Percentiles rank a stretch among this genome's conserved stretches.
phyloP scores from a whole-genome alignment of 768 basidiomycete genomes.

The Kockovaella imperatae region DNA sequence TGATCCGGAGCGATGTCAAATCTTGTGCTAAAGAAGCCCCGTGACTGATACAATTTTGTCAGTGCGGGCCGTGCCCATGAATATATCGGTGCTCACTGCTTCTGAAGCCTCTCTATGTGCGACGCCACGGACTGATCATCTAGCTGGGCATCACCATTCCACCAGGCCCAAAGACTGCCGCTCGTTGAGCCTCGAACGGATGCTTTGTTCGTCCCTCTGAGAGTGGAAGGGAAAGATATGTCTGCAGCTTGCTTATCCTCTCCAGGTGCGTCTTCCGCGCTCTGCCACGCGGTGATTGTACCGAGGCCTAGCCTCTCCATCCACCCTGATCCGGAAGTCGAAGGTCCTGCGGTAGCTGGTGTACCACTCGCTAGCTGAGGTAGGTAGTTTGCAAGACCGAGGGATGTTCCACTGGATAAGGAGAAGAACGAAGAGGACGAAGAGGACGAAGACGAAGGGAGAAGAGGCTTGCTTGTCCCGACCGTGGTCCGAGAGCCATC shows the following conservation, averaged over 20 bases:
- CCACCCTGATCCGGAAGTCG: conserved; percentile 17
- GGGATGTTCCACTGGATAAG: conserved; percentile 15
- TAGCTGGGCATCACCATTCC: conserved; percentile 55
- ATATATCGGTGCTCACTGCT: conserved; percentile 7
- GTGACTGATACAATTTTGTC: conserved; percentile 40
- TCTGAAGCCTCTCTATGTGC: conserved; percentile 15
- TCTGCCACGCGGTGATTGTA: conserved; percentile 1
- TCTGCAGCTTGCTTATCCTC: conserved; percentile 4
- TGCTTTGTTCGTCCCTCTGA: conserved; percentile 5
- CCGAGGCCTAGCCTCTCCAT: conserved; percentile 30
- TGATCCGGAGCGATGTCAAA: conserved; percentile 72
- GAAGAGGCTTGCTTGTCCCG: background rate
- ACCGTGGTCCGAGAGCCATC: background rate
- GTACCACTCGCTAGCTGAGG: conserved; percentile 49
- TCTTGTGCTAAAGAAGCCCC: conserved; percentile 66
- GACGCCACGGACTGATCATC: conserved; percentile 41
- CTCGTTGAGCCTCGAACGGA: conserved; percentile 16
- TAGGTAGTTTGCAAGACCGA: conserved; percentile 47
- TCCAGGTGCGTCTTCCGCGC: background rate
- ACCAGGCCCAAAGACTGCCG: conserved; percentile 62
- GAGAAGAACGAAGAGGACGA: conserved; percentile 5
- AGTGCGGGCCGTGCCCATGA: conserved; percentile 4
- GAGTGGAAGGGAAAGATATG: conserved; percentile 6
- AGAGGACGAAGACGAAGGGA: background rate
- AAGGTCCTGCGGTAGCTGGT: background rate